Evolutionary conservation across 2,329 filamentous ascomycete species (phyloP).

Genomic region (Trichoderma afroharzianum): DNA sequence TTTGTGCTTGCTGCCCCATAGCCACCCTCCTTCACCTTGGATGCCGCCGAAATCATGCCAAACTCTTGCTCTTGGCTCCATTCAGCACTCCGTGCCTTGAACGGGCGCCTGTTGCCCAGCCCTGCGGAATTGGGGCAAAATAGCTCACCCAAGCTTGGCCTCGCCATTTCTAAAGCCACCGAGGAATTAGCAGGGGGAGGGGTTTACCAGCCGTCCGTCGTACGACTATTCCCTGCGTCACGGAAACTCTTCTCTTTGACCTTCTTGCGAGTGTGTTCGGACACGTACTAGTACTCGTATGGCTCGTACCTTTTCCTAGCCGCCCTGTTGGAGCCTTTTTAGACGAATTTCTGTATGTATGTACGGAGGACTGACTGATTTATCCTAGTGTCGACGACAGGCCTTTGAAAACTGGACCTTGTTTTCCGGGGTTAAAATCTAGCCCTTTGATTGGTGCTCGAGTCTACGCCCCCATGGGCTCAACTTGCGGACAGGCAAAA

Average conservation of each 20-base stretch:
- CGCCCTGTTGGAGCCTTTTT: background rate
- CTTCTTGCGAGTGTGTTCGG: background rate
- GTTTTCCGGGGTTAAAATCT: conserved; percentile 12
- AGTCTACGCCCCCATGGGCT: background rate
- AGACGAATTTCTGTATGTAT: background rate
- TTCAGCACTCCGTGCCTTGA: background rate
- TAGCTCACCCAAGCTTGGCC: background rate
- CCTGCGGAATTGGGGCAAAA: background rate
- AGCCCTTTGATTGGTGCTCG: background rate
- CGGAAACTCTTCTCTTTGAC: background rate
- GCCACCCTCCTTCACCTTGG: conserved; percentile 9
- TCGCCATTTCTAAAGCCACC: background rate
- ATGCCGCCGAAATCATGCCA: background rate
- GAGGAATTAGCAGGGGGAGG: background rate
- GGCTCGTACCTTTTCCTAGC: conserved; percentile 1
- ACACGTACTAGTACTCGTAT: background rate
- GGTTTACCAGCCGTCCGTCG: background rate
- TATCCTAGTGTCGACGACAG: conserved; percentile 3
- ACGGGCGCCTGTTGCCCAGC: background rate
- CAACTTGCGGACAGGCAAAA: background rate
- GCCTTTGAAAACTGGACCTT: conserved; percentile 14
- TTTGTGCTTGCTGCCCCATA: background rate
- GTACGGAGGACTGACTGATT: conserved; percentile 9
- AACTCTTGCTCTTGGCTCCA: background rate
- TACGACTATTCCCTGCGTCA: background rate